Evolutionary conservation across 2,329 filamentous ascomycete species (phyloP).

Genomic region (Lasiodiplodia hormozganensis): DNA sequence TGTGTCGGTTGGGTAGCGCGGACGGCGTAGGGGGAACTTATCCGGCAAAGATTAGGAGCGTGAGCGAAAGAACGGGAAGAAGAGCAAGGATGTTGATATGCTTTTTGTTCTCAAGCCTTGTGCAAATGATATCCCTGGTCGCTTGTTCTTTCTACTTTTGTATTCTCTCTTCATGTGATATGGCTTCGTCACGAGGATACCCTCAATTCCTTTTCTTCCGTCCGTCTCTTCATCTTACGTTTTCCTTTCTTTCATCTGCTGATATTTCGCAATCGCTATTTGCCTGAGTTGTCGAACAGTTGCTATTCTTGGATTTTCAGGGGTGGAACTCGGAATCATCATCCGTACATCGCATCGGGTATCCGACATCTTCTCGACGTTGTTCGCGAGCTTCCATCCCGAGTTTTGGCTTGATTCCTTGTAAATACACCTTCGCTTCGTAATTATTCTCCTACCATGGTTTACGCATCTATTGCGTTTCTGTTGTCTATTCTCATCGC

Average conservation of each 20-base stretch:
- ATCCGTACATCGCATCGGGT: too few relatives aligned
- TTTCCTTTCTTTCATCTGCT: background rate
- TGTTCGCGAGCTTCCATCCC: background rate
- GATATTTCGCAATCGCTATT: background rate
- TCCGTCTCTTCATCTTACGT: background rate
- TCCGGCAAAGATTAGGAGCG: conserved; percentile 32
- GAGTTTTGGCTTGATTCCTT: background rate
- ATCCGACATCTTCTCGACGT: too few relatives aligned
- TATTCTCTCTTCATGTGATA: conserved; percentile 25
- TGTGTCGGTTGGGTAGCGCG: conserved; percentile 30
- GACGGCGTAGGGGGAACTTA: conserved; percentile 36
- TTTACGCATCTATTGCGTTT: background rate
- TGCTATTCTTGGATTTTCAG: background rate
- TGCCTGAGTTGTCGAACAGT: background rate
- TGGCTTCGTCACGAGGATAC: conserved; percentile 11
- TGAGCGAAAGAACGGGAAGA: conserved; percentile 41
- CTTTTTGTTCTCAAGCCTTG: conserved; percentile 29
- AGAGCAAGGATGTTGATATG: conserved; percentile 39
- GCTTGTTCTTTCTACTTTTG: conserved; percentile 25
- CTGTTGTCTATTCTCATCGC: background rate
- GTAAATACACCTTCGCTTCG: background rate
- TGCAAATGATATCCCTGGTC: conserved; percentile 27
- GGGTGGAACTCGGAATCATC: background rate
- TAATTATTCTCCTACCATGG: background rate
- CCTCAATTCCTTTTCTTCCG: background rate